phyloP scores from a whole-genome alignment of 345 rosid species.

The Moricandia arvensis region DNA sequence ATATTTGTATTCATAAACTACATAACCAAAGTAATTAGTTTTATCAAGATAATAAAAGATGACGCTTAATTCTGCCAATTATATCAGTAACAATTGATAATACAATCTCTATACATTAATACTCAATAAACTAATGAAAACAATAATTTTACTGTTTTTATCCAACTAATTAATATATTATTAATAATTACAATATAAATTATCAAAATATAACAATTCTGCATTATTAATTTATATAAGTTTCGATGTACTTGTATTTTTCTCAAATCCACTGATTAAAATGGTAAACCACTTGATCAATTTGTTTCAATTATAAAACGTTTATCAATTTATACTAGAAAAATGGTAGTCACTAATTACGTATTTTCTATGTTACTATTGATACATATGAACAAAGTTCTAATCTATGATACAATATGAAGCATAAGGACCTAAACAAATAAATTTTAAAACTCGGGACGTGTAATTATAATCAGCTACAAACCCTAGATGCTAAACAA shows the following conservation, averaged over 20 bases:
- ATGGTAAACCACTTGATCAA: neutral
- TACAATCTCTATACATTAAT: too few relatives aligned
- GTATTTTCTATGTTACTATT: neutral
- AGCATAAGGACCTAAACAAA: neutral
- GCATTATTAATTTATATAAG: neutral
- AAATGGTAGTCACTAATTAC: neutral
- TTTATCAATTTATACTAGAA: neutral
- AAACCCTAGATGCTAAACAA: conserved; percentile 15
- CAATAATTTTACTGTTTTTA: too few relatives aligned
- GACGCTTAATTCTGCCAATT: too few relatives aligned
- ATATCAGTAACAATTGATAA: too few relatives aligned
- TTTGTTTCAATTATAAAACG: neutral
- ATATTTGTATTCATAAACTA: neutral
- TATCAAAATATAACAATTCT: neutral
- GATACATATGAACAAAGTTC: neutral
- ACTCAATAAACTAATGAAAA: too few relatives aligned
- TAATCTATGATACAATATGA: neutral
- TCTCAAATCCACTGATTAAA: neutral
- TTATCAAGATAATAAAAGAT: neutral
- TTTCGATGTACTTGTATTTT: neutral
- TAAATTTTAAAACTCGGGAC: neutral
- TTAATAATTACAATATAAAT: neutral
- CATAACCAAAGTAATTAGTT: neutral
- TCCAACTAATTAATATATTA: neutral
- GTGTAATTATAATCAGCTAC: neutral